Percentiles rank a stretch among this genome's conserved stretches.
Evolutionary conservation across 345 rosid species (phyloP).

Genomic region (Dimocarpus longan): DNA sequence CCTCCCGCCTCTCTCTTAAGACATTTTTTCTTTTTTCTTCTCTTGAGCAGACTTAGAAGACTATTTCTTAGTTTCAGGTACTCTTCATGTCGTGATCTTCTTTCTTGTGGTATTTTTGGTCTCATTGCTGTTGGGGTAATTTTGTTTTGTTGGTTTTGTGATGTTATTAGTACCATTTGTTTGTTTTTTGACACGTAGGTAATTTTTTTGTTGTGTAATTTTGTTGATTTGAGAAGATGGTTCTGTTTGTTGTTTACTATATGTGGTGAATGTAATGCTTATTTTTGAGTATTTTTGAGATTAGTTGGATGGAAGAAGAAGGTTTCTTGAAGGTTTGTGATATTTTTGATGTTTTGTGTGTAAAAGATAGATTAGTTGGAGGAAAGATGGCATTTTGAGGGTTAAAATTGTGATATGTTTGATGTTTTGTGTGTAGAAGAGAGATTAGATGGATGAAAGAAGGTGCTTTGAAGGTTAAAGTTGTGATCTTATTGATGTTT

Average conservation of each 20-base stretch:
- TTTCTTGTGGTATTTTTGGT: background rate
- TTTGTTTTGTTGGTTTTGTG: constrained; percentile 1
- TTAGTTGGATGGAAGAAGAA: background rate
- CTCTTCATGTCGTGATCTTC: background rate
- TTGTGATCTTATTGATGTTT: too few species aligned
- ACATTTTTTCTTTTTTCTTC: background rate
- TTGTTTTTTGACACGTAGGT: constrained; percentile 5
- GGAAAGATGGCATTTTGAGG: too few species aligned
- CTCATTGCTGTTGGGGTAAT: constrained; percentile 17
- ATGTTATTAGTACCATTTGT: background rate
- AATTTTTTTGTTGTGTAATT: background rate
- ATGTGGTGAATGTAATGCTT: background rate
- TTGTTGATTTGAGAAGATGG: constrained; percentile 11
- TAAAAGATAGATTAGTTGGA: too few species aligned
- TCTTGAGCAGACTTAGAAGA: background rate
- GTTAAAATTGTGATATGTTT: too few species aligned
- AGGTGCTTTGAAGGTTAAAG: too few species aligned
- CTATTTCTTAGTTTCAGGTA: constrained; percentile 25
- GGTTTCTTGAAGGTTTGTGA: too few species aligned
- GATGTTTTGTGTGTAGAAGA: too few species aligned
- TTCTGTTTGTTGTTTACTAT: constrained; percentile 8
- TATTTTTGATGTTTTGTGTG: too few species aligned
- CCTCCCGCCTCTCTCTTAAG: background rate
- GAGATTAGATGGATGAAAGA: too few species aligned
- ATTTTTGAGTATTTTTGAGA: background rate